phyloP scores from a whole-genome alignment of 495 filamentous ascomycete species.

The Apiosordaria backusii region DNA sequence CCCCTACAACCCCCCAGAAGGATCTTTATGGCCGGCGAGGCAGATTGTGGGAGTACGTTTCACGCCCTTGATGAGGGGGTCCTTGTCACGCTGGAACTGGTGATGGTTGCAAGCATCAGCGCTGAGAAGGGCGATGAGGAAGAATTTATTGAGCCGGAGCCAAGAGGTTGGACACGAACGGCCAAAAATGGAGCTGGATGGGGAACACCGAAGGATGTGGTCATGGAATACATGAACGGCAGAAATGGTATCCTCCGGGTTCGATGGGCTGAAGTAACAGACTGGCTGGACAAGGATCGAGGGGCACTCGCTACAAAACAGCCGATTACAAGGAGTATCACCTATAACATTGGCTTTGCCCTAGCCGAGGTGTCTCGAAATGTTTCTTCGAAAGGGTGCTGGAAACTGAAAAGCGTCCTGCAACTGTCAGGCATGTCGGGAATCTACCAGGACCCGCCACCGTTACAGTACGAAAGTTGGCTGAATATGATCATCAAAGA shows the following conservation, averaged over 20 bases:
- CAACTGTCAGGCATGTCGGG: no score
- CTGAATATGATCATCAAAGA: not conserved
- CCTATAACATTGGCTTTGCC: not conserved
- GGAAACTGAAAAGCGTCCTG: not conserved
- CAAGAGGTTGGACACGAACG: not conserved
- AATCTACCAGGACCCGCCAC: no score
- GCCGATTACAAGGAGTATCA: not conserved
- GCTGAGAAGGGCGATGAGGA: no score
- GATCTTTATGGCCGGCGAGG: conserved; percentile 3
- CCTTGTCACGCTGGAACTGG: not conserved
- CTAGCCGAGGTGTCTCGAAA: not conserved
- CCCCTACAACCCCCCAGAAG: not conserved
- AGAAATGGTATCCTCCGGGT: not conserved
- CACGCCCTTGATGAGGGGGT: not conserved
- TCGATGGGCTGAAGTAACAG: conserved; percentile 4
- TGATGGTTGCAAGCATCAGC: not conserved
- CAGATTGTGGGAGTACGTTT: not conserved
- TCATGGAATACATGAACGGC: not conserved
- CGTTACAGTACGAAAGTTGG: not conserved
- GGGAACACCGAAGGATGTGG: not conserved
- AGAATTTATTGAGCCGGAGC: not conserved
- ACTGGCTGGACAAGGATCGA: not conserved
- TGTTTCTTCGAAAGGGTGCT: not conserved
- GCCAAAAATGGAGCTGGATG: not conserved
- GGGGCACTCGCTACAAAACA: not conserved